Percentiles rank a stretch among this genome's conserved stretches.
Conservation (phyloP, 2,329 filamentous ascomycete genomes). For the Orbilia oligospora region DNA sequence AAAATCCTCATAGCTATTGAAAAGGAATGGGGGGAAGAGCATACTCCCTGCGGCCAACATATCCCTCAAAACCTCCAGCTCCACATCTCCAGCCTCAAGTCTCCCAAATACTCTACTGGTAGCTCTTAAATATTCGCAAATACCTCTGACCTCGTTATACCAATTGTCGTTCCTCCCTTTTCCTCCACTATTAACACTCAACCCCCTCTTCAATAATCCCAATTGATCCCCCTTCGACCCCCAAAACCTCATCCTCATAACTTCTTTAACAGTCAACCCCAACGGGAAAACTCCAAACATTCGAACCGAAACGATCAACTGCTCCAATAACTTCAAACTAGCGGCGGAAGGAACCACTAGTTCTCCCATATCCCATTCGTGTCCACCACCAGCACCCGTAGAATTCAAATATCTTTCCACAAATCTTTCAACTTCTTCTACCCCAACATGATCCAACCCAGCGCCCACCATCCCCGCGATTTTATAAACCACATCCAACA, state of each 20-base stretch:
- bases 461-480: constrained; percentile 12
- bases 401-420: constrained; percentile 38
- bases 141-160: constrained; percentile 61
- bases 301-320: constrained; percentile 29
- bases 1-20: background rate
- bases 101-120: constrained; percentile 68
- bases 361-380: constrained; percentile 33
- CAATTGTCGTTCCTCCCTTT: constrained; percentile 62
- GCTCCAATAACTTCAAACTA: constrained; percentile 32
- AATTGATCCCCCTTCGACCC: constrained; percentile 50
- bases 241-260: constrained; percentile 54
- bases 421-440: constrained; percentile 30
- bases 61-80: constrained; percentile 79
- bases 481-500: constrained; percentile 48
- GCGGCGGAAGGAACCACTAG: constrained; percentile 29
- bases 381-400: background rate
- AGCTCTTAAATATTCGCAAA: constrained; percentile 66
- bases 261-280: constrained; percentile 45
- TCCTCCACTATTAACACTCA: constrained; percentile 14
- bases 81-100: constrained; percentile 75
- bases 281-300: constrained; percentile 53
- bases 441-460: background rate
- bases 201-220: constrained; percentile 39
- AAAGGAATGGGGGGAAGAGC: constrained; percentile 64
- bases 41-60: constrained; percentile 75